Evolutionary conservation across 2,329 filamentous ascomycete species (phyloP), one percentile per base, ranked within the genome.

Genomic region (Hypoxylon sp.): DNA sequence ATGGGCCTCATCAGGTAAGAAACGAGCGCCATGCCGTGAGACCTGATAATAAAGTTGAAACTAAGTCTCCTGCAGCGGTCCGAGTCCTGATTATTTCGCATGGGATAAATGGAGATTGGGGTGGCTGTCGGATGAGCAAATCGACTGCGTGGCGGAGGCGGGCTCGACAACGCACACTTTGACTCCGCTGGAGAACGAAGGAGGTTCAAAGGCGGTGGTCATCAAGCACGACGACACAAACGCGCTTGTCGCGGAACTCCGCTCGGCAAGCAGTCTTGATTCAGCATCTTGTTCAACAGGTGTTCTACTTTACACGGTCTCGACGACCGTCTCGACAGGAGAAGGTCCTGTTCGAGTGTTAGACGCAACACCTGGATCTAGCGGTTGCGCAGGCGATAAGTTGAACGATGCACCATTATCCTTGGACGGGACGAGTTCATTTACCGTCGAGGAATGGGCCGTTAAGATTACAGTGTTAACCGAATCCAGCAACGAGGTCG

Each of bases 41-140:
- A n/a, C n/a, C 7, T 36, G 5, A 16, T 4, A 9, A 21, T 3
- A 12, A 9, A 6, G 20, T 13, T 11, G 13, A 12, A 8, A 20
- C 42, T 47, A 19, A 52, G 23, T 19, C 4, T 3, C 23, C 16
- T 11, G n/a, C 4, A 62, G 56, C 40, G 71, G 68, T 1, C 64
- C 62, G 1, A 67, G 61, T 8, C 69, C 69, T 9, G 70, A 73
- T 25, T 73, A 66, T 38, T 72, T 73, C 23, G 67, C 67, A 2
- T 73, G 71, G 70, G 64, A 73, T 45, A 72, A 73, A 59, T 73
- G 71, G 70, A 60, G 68, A 21, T 56, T 73, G 16, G 70, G 71
- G 12, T 73, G 71, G 71, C 47, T 73, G 4, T 40, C 48, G 1
- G 70, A 73, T 16, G 47, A 59, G 1, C 62, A 68, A 20, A 15